Conservation (phyloP, 345 rosid species). For the Aethionema arabicum region DNA sequence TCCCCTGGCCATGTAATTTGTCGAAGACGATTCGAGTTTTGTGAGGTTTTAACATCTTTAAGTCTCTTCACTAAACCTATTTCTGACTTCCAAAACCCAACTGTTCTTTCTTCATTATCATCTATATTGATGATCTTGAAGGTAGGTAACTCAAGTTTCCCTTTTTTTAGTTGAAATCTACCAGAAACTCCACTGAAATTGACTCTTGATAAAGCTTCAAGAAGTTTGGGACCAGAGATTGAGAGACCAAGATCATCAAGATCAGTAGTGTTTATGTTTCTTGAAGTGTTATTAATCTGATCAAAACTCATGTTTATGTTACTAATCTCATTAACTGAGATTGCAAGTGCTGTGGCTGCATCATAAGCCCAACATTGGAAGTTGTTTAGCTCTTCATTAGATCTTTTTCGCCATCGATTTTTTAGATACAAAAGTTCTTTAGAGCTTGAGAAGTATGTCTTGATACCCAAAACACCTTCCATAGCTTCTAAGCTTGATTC, state of each 20-base stretch:
- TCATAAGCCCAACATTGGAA: slow-evolving; percentile 54
- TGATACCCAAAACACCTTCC: slow-evolving; percentile 47
- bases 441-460: slow-evolving; percentile 34
- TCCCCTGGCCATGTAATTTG: slow-evolving; percentile 36
- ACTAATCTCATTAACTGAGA: slow-evolving; percentile 45
- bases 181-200: slow-evolving; percentile 50
- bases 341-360: slow-evolving; percentile 49
- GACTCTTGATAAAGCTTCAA: slow-evolving; percentile 33
- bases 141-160: slow-evolving; percentile 37
- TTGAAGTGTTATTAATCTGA: slow-evolving; percentile 20
- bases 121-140: slow-evolving; percentile 52
- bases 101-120: slow-evolving; percentile 36
- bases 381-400: slow-evolving; percentile 31
- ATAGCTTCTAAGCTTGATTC: slow-evolving; percentile 26
- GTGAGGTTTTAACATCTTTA: background rate
- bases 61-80: slow-evolving; percentile 34
- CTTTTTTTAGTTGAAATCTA: slow-evolving; percentile 37
- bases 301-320: slow-evolving; percentile 27
- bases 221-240: slow-evolving; percentile 43
- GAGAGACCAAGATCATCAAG: slow-evolving; percentile 45
- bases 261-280: slow-evolving; percentile 28
- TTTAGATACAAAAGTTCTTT: slow-evolving; percentile 37
- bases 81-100: slow-evolving; percentile 53
- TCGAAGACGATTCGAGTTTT: slow-evolving; percentile 15
- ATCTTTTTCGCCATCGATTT: slow-evolving; percentile 46